Conservation (phyloP, 2,329 filamentous ascomycete genomes). For the Fusarium annulatum region DNA sequence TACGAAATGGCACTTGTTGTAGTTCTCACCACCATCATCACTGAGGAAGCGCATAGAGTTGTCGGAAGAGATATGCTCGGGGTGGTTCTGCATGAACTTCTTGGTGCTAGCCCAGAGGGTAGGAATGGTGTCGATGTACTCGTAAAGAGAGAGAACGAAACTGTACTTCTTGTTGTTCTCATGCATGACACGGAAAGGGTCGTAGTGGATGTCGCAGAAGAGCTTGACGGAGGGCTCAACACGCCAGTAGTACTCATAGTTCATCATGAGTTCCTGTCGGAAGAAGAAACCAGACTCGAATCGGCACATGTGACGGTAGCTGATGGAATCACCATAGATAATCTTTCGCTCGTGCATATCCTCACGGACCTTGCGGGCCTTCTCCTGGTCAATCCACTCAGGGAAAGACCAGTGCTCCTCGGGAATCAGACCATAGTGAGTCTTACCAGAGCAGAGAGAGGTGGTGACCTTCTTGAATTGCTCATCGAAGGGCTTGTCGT, state of each 20-base stretch:
- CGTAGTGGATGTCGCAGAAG: slow-evolving; percentile 94
- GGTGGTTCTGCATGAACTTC: slow-evolving; percentile 91
- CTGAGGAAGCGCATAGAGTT: slow-evolving; percentile 94
- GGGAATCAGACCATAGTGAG: slow-evolving; percentile 89
- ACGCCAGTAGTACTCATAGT: slow-evolving; percentile 99
- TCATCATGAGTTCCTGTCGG: slow-evolving; percentile 89
- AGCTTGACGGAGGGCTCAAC: slow-evolving; percentile 97
- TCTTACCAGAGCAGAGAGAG: slow-evolving; percentile 90
- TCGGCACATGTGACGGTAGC: slow-evolving; percentile 99
- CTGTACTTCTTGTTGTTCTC: slow-evolving; percentile 98
- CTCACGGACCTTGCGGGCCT: slow-evolving; percentile 88
- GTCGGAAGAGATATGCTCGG: slow-evolving; percentile 83
- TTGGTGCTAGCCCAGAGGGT: slow-evolving; percentile 96
- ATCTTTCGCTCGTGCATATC: slow-evolving; percentile 96
- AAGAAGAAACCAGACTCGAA: slow-evolving; percentile 99
- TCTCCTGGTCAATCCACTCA: slow-evolving; percentile 93
- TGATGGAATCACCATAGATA: slow-evolving; percentile 97
- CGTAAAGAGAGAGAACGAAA: slow-evolving; percentile 94
- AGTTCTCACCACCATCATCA: slow-evolving; percentile 89
- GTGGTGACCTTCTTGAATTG: slow-evolving; percentile 93
- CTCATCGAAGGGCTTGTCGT: slow-evolving; percentile 93
- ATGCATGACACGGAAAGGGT: slow-evolving; percentile 96
- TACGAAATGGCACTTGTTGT: slow-evolving; percentile 98
- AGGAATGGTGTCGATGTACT: slow-evolving; percentile 95
- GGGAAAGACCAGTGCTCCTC: slow-evolving; percentile 98